Evolutionary conservation across 331 rosid species (phyloP).

Genomic region (Saraca asoca): DNA sequence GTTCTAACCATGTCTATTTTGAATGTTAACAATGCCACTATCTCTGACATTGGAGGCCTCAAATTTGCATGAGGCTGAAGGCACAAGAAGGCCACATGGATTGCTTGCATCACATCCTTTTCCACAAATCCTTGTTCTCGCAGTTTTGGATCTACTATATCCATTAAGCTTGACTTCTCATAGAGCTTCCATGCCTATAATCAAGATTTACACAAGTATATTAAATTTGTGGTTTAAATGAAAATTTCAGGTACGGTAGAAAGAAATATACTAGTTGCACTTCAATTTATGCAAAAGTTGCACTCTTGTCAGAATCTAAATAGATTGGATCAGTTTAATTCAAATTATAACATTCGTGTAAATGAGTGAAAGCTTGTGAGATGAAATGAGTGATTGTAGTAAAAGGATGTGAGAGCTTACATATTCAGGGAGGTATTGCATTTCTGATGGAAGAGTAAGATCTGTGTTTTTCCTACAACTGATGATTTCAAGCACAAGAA

Average conservation of each 20-base stretch:
- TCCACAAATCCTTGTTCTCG: conserved; percentile 50
- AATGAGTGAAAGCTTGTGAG: no score
- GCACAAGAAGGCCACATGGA: conserved; percentile 71
- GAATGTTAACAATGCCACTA: conserved; percentile 73
- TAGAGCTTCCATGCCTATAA: conserved; percentile 76
- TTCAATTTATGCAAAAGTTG: no score
- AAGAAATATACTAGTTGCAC: no score
- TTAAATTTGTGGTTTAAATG: no score
- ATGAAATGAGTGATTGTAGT: not conserved
- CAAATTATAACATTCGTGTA: no score
- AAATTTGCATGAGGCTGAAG: conserved; percentile 71
- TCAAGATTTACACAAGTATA: conserved; percentile 9
- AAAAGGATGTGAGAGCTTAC: conserved; percentile 35
- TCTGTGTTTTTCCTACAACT: conserved; percentile 79
- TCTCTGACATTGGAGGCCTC: conserved; percentile 88
- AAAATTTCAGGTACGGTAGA: no score
- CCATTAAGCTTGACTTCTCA: conserved; percentile 53
- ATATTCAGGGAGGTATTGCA: conserved; percentile 90
- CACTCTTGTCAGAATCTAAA: no score
- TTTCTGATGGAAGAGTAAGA: conserved; percentile 68
- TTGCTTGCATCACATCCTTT: conserved; percentile 65
- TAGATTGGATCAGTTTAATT: no score
- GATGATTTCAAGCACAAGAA: conserved; percentile 81
- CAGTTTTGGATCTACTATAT: conserved; percentile 67
- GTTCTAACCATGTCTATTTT: conserved; percentile 53